Evolutionary conservation across 2,329 filamentous ascomycete species (phyloP).

Genomic region (Alternaria conjuncta): DNA sequence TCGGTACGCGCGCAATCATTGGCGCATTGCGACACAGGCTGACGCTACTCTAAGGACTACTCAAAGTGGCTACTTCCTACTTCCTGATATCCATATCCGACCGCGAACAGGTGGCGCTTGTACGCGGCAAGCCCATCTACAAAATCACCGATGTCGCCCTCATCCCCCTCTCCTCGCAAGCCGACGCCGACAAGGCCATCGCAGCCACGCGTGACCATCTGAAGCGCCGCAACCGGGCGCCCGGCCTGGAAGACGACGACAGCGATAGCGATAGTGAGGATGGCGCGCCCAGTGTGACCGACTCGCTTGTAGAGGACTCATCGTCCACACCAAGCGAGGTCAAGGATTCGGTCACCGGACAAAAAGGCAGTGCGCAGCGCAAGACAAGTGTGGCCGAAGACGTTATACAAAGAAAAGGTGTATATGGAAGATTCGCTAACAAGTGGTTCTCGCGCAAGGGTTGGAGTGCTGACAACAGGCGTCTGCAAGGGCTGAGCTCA

Average conservation of each 20-base stretch:
- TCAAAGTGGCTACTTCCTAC: conserved; percentile 79
- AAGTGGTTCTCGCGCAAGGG: conserved; percentile 89
- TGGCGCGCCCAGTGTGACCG: conserved; percentile 42
- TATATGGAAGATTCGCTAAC: conserved; percentile 87
- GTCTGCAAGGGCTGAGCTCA: conserved; percentile 71
- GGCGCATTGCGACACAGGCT: background rate
- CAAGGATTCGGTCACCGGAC: conserved; percentile 39
- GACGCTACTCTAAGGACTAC: conserved; percentile 68
- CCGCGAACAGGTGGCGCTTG: conserved; percentile 86
- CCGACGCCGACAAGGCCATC: conserved; percentile 77
- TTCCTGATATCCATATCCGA: conserved; percentile 88
- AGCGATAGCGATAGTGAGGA: conserved; percentile 46
- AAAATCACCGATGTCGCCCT: conserved; percentile 86
- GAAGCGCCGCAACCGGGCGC: conserved; percentile 45
- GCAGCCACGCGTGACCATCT: conserved; percentile 61
- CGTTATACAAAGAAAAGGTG: conserved; percentile 81
- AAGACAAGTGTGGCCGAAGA: conserved; percentile 77
- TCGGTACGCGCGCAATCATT: conserved; percentile 56
- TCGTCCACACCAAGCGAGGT: conserved; percentile 42
- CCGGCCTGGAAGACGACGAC: conserved; percentile 30
- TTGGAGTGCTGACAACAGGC: conserved; percentile 75
- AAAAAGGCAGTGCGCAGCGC: conserved; percentile 27
- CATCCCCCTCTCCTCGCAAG: conserved; percentile 81
- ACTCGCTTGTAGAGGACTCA: conserved; percentile 46
- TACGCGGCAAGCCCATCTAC: conserved; percentile 83